A percentile compares a stretch with the other conserved stretches of the same genome.
phyloP scores from a whole-genome alignment of 768 basidiomycete species.

The Steccherinum ochraceum region DNA sequence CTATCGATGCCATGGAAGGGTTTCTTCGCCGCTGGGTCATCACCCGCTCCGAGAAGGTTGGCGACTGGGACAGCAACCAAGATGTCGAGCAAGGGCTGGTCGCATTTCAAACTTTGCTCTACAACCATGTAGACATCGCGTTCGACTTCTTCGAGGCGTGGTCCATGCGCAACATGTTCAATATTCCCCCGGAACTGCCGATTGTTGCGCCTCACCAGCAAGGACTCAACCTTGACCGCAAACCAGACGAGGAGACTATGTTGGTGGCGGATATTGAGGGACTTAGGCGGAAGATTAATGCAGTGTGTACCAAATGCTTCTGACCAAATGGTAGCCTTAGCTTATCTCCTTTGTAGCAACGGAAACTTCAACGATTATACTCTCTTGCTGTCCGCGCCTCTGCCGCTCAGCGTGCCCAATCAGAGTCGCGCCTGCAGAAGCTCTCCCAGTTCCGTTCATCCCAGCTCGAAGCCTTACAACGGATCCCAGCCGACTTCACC shows the following conservation, averaged over 20 bases:
- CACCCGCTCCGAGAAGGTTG: conserved; percentile 43
- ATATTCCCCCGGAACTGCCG: conserved; percentile 60
- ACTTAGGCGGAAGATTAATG: conserved; percentile 58
- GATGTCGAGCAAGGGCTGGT: conserved; percentile 78
- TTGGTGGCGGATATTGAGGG: conserved; percentile 64
- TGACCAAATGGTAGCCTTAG: conserved; percentile 4
- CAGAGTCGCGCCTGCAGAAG: conserved; percentile 34
- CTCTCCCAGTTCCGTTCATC: conserved; percentile 40
- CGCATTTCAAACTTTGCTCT: conserved; percentile 82
- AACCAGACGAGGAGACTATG: conserved; percentile 44
- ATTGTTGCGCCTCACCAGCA: conserved; percentile 74
- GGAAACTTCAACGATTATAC: conserved; percentile 54
- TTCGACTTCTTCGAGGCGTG: conserved; percentile 92
- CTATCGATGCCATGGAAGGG: conserved; percentile 74
- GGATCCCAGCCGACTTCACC: conserved; percentile 34
- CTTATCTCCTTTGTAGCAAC: conserved; percentile 39
- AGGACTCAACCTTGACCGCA: conserved; percentile 57
- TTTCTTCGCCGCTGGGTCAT: conserved; percentile 71
- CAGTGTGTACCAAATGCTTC: conserved; percentile 39
- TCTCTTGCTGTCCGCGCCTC: conserved; percentile 46
- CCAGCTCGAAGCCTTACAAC: conserved; percentile 32
- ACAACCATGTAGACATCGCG: conserved; percentile 83
- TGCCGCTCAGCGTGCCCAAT: conserved; percentile 37
- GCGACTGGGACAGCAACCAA: conserved; percentile 52
- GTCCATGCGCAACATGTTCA: conserved; percentile 84